Evolutionary conservation across 2,329 filamentous ascomycete species (phyloP).

Genomic region (Diaporthe ilicicola): DNA sequence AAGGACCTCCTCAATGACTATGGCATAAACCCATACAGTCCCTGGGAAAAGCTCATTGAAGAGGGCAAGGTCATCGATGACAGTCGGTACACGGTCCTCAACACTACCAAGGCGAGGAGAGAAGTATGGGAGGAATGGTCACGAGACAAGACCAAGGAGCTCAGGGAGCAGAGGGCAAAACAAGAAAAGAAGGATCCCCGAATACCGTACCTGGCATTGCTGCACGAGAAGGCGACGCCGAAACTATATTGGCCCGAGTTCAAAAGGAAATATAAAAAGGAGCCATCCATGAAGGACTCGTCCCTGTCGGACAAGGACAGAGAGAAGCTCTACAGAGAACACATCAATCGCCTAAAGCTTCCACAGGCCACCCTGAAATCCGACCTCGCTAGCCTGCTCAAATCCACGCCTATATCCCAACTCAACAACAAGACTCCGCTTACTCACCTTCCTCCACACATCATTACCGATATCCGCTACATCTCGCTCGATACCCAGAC

Average conservation of each 20-base stretch:
- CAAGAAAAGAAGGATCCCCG: constrained; percentile 84
- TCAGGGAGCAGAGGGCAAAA: constrained; percentile 76
- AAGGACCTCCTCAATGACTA: constrained; percentile 86
- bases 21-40: constrained; percentile 83
- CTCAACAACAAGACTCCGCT: constrained; percentile 68
- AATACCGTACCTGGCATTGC: constrained; percentile 82
- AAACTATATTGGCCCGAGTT: constrained; percentile 99
- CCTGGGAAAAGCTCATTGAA: constrained; percentile 91
- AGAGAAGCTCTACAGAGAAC: constrained; percentile 82
- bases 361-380: constrained; percentile 72
- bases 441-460: constrained; percentile 65
- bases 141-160: constrained; percentile 74
- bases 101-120: constrained; percentile 81
- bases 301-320: constrained; percentile 77
- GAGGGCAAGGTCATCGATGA: constrained; percentile 86
- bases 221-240: constrained; percentile 83
- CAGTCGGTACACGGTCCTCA: constrained; percentile 82
- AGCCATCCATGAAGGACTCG: constrained; percentile 79
- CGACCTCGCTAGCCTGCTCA: constrained; percentile 73
- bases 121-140: constrained; percentile 89
- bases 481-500: constrained; percentile 69
- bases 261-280: constrained; percentile 87
- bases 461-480: constrained; percentile 75
- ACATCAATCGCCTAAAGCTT: constrained; percentile 72
- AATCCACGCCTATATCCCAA: constrained; percentile 62